A percentile compares a stretch with the other conserved stretches of the same genome.
These are phyloP conservation scores for Alternaria triticimaculans DNA, from an alignment of 2,329 filamentous ascomycete species.

Conservation along the genomic window DNA sequence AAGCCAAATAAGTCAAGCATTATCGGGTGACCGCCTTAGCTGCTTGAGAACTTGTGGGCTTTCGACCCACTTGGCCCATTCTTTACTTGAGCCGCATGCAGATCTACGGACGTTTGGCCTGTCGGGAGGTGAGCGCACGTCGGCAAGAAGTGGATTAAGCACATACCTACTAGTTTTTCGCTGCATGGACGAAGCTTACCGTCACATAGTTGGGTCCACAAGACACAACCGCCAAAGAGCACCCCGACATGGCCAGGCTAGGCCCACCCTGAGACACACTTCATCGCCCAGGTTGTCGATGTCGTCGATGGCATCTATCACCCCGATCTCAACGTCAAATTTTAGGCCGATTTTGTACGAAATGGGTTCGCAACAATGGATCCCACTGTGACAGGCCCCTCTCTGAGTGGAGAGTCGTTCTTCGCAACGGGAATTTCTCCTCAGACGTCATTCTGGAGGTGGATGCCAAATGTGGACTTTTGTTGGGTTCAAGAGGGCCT, in stretches of 20 bases:
- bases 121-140: not conserved
- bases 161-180: constrained; percentile 5
- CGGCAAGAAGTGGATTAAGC: constrained; percentile 5
- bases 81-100: constrained; percentile 11
- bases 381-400: not conserved
- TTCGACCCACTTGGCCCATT: constrained; percentile 6
- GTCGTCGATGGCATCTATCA: constrained; percentile 12
- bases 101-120: constrained; percentile 9
- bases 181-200: constrained; percentile 9
- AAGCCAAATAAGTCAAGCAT: constrained; percentile 1
- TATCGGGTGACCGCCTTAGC: not conserved
- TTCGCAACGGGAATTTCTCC: not conserved
- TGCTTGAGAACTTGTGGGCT: constrained; percentile 1
- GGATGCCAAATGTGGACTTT: constrained; percentile 4
- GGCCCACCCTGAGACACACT: constrained; percentile 10
- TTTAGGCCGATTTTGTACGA: constrained; percentile 5
- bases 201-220: constrained; percentile 15
- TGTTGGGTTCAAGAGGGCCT: constrained; percentile 14
- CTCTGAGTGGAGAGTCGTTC: constrained; percentile 6
- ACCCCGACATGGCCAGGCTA: constrained; percentile 2
- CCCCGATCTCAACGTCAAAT: constrained; percentile 9
- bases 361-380: not conserved
- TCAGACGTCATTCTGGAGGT: constrained; percentile 11
- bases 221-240: constrained; percentile 5
- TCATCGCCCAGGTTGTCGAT: constrained; percentile 5